Conservation (phyloP, 1,284 basidiomycete species). For the Trichosporon sp. region DNA sequence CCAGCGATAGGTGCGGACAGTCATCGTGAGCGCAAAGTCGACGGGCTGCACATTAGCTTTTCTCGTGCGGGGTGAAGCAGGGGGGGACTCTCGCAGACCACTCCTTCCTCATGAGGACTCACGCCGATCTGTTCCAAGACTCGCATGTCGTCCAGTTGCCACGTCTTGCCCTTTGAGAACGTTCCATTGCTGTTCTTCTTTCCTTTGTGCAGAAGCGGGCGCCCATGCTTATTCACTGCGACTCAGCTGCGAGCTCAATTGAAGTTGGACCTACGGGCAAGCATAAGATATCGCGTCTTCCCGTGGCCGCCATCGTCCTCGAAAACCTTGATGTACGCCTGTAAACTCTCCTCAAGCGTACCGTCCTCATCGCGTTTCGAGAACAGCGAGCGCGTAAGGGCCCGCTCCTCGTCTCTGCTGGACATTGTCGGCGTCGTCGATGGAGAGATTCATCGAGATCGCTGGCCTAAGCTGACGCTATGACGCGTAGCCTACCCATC, state of each 20-base stretch:
- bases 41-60: constrained; percentile 51
- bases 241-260: not conserved
- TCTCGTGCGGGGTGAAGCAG: no score
- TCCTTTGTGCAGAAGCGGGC: constrained; percentile 84
- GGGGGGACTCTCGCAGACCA: no score
- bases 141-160: constrained; percentile 76
- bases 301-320: constrained; percentile 61
- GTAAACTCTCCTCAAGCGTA: constrained; percentile 66
- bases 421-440: not conserved
- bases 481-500: not conserved
- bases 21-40: constrained; percentile 71
- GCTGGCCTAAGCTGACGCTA: not conserved
- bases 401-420: constrained; percentile 13
- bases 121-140: constrained; percentile 71
- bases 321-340: constrained; percentile 82
- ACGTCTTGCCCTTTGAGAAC: constrained; percentile 97
- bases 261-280: constrained; percentile 65
- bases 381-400: constrained; percentile 77
- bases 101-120: no score
- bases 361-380: constrained; percentile 58
- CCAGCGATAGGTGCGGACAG: constrained; percentile 75
- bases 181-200: constrained; percentile 91
- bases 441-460: not conserved
- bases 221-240: constrained; percentile 60
- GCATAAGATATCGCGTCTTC: constrained; percentile 78